These are phyloP conservation scores for Ophiocordyceps sinensis DNA, from an alignment of 2,329 filamentous ascomycete species.

Conservation along the genomic window DNA sequence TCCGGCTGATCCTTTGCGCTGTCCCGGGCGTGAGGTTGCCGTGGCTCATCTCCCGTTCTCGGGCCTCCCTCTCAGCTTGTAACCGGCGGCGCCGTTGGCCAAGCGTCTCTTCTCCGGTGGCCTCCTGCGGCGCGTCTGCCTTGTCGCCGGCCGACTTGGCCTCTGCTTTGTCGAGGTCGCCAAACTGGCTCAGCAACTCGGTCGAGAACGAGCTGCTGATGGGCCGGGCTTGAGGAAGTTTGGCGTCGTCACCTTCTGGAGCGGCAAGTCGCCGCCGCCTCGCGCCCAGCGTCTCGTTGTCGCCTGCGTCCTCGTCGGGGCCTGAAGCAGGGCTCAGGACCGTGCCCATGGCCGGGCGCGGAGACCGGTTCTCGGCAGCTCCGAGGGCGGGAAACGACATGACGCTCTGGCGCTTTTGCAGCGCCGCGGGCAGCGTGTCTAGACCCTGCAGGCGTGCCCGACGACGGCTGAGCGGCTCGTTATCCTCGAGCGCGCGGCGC, in stretches of 20 bases:
- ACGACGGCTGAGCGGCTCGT: conserved; percentile 70
- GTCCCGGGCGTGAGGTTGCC: conserved; percentile 10
- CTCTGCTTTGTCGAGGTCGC: conserved; percentile 29
- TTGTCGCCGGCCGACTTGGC: conserved; percentile 16
- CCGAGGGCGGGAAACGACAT: conserved; percentile 22
- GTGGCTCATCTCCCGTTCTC: conserved; percentile 37
- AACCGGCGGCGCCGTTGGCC: conserved; percentile 63
- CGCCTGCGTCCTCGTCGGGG: conserved; percentile 41
- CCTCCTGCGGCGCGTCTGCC: conserved; percentile 25
- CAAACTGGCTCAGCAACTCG: conserved; percentile 54
- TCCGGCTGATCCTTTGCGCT: conserved; percentile 10
- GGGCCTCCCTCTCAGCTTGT: conserved; percentile 53
- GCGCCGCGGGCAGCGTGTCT: conserved; percentile 26
- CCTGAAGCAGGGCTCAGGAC: conserved; percentile 16
- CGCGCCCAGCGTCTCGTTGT: conserved; percentile 51
- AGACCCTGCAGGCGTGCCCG: conserved; percentile 60
- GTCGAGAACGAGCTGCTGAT: conserved; percentile 52
- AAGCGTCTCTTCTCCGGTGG: conserved; percentile 56
- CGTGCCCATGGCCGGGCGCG: conserved; percentile 2
- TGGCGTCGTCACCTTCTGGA: conserved; percentile 28
- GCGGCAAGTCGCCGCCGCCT: conserved; percentile 50
- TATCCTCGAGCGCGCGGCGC: conserved; percentile 75
- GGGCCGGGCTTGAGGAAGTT: conserved; percentile 38
- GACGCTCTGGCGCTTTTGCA: conserved; percentile 28
- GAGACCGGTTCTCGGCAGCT: conserved; percentile 1